Evolutionary conservation across 23 red algal species (phyloP).

Genomic region (Cyanidium caldarium): DNA sequence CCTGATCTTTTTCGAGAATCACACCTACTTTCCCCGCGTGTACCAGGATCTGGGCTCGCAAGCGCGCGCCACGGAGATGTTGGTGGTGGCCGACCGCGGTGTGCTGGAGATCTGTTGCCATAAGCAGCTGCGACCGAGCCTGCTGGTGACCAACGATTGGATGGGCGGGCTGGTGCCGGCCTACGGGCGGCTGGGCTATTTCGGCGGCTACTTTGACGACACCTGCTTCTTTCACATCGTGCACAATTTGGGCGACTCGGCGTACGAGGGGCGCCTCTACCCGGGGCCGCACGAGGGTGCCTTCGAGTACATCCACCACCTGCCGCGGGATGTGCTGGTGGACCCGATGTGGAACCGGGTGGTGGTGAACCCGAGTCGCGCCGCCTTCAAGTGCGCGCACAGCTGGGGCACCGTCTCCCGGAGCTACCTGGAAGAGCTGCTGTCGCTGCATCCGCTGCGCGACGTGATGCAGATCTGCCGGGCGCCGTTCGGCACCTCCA

Average conservation of each 20-base stretch:
- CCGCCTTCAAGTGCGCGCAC: constrained; percentile 59
- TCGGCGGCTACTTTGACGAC: constrained; percentile 78
- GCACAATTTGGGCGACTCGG: constrained; percentile 86
- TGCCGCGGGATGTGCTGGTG: constrained; percentile 51
- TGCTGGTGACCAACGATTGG: constrained; percentile 96
- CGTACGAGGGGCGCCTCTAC: constrained; percentile 88
- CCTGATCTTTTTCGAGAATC: constrained; percentile 82
- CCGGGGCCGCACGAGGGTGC: constrained; percentile 44
- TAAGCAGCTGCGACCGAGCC: constrained; percentile 43
- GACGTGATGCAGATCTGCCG: constrained; percentile 46
- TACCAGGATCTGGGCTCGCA: constrained; percentile 76
- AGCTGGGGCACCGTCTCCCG: constrained; percentile 91
- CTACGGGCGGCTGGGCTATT: constrained; percentile 65
- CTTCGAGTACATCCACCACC: constrained; percentile 63
- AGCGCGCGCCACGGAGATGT: constrained; percentile 46
- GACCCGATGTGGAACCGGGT: constrained; percentile 66
- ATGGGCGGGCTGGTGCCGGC: constrained; percentile 64
- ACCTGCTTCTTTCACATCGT: constrained; percentile 96
- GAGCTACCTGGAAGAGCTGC: constrained; percentile 79
- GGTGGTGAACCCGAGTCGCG: constrained; percentile 81
- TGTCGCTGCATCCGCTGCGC: constrained; percentile 48
- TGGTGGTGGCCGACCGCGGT: constrained; percentile 61
- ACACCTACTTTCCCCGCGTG: constrained; percentile 76
- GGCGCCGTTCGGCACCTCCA: constrained; percentile 82
- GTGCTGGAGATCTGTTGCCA: constrained; percentile 84